These are phyloP conservation scores for Xylariomycetidae sp. DNA, from an alignment of 2,329 filamentous ascomycete species.

Conservation along the genomic window DNA sequence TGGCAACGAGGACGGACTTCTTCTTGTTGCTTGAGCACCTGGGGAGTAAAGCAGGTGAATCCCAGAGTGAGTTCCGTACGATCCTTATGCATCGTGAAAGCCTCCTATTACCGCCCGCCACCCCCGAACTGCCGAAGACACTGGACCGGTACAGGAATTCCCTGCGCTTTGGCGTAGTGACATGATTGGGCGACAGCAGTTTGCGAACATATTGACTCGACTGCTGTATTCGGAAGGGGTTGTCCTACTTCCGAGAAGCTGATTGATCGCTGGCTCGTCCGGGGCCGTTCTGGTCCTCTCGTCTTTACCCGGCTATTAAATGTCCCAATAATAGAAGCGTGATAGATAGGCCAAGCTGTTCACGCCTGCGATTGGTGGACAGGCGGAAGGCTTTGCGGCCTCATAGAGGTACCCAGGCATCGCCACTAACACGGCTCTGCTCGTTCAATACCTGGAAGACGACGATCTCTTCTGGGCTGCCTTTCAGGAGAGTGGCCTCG, in stretches of 20 bases:
- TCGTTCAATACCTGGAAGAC: too few relatives aligned
- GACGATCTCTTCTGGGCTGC: slow-evolving; percentile 1
- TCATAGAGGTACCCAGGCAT: too few relatives aligned
- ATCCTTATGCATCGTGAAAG: slow-evolving; percentile 17
- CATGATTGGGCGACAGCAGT: slow-evolving; percentile 18
- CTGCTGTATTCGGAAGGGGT: slow-evolving; percentile 18
- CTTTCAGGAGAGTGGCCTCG: too few relatives aligned
- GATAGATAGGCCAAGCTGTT: slow-evolving; percentile 18
- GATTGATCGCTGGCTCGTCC: slow-evolving; percentile 20
- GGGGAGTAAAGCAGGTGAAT: slow-evolving; percentile 10
- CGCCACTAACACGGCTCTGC: too few relatives aligned
- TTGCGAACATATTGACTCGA: slow-evolving; percentile 19
- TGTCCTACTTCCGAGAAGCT: slow-evolving; percentile 18
- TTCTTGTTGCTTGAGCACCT: not conserved
- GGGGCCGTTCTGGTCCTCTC: slow-evolving; percentile 23
- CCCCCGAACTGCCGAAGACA: slow-evolving; percentile 21
- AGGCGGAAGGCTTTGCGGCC: slow-evolving; percentile 9
- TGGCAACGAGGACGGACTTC: not conserved
- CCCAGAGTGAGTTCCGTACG: slow-evolving; percentile 15
- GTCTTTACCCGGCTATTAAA: slow-evolving; percentile 25
- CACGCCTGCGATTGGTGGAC: slow-evolving; percentile 8
- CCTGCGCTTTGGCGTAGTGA: slow-evolving; percentile 9
- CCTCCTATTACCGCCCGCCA: slow-evolving; percentile 9
- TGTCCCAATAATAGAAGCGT: slow-evolving; percentile 20
- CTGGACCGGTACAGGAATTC: slow-evolving; percentile 15